Percentiles rank a stretch among this genome's conserved stretches.
These are phyloP conservation scores for Eurotiales sp. DNA, from an alignment of 2,329 filamentous ascomycete genomes.

Conservation along the genomic window DNA sequence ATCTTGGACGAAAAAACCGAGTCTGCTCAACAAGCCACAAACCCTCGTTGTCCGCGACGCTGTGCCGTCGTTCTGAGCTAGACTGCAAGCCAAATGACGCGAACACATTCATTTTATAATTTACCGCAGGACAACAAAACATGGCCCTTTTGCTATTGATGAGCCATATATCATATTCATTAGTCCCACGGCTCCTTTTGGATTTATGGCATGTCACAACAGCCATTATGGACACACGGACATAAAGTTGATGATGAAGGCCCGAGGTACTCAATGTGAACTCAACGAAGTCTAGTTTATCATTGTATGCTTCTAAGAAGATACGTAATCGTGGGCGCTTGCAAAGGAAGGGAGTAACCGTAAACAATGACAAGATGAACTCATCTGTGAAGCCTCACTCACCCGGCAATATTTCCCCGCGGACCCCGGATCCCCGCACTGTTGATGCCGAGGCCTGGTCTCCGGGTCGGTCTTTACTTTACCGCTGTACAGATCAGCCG, in stretches of 20 bases:
- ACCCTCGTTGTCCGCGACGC: slow-evolving; percentile 54
- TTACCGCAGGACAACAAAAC: slow-evolving; percentile 51
- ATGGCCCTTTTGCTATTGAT: slow-evolving; percentile 48
- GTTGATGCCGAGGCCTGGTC: too few species aligned
- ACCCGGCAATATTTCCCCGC: too few species aligned
- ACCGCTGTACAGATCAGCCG: too few species aligned
- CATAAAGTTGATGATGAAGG: slow-evolving; percentile 30
- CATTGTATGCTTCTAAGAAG: too few species aligned
- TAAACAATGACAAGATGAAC: too few species aligned
- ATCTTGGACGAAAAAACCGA: slow-evolving; percentile 30
- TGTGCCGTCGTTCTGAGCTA: slow-evolving; percentile 49
- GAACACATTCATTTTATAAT: slow-evolving; percentile 57
- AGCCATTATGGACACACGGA: slow-evolving; percentile 56
- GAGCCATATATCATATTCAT: slow-evolving; percentile 57
- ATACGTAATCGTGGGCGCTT: too few species aligned
- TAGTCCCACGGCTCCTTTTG: slow-evolving; percentile 47
- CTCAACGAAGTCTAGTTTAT: too few species aligned
- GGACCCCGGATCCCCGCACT: too few species aligned
- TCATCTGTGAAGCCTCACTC: too few species aligned
- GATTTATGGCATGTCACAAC: slow-evolving; percentile 47
- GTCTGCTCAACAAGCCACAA: slow-evolving; percentile 58
- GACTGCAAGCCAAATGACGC: slow-evolving; percentile 39
- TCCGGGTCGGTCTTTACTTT: too few species aligned
- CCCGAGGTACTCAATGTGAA: slow-evolving; percentile 58
- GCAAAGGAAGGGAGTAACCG: too few species aligned